phyloP scores from a whole-genome alignment of 495 filamentous ascomycete genomes.

The Talaromyces stipitatus region DNA sequence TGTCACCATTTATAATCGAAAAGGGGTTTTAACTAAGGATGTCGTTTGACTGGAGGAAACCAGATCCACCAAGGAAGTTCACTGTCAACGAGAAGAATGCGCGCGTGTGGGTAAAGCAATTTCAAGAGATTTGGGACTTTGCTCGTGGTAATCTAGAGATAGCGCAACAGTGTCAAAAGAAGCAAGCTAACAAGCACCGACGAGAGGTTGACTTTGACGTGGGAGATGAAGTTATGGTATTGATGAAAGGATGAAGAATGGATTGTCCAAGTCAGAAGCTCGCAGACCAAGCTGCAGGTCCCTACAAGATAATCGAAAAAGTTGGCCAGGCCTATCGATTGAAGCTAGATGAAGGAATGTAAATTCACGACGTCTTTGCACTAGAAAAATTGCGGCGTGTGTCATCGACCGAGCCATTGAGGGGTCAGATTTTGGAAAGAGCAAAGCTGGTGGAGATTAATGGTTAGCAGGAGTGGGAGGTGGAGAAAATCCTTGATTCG shows the following conservation, averaged over 20 bases:
- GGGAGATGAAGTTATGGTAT: neutral
- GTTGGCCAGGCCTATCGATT: neutral
- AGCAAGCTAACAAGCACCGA: neutral
- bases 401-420: neutral
- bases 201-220: neutral
- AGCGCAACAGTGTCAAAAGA: neutral
- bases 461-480: slow-evolving; percentile 8
- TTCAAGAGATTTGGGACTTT: neutral
- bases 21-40: neutral
- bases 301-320: neutral
- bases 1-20: slow-evolving; percentile 4
- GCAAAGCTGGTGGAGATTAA: neutral
- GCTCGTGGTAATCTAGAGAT: neutral
- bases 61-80: neutral
- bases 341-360: slow-evolving; percentile 9
- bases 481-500: neutral
- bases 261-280: neutral
- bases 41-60: neutral
- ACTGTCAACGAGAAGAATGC: neutral
- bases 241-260: neutral
- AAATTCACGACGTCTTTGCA: slow-evolving; percentile 8
- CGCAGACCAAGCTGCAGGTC: neutral
- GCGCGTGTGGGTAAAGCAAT: neutral
- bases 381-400: slow-evolving; percentile 5
- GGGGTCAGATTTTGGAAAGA: neutral